phyloP scores from a whole-genome alignment of 345 rosid species.

The Erodium maritimum region DNA sequence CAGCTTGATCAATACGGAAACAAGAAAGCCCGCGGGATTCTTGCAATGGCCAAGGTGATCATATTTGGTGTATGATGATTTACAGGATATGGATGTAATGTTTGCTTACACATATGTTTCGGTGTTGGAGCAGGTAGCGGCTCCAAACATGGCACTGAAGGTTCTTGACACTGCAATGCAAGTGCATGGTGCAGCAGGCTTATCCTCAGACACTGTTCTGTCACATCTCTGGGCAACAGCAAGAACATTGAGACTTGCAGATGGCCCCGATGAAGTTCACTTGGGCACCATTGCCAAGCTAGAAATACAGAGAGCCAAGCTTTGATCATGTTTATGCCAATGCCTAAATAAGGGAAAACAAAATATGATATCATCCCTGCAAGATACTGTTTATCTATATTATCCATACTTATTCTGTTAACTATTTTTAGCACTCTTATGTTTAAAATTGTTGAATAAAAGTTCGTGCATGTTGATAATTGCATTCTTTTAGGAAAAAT shows the following conservation, averaged over 20 bases:
- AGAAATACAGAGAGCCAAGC: constrained; percentile 70
- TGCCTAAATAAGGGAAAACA: neutral
- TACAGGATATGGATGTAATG: neutral
- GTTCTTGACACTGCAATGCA: constrained; percentile 86
- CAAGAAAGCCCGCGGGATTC: constrained; percentile 63
- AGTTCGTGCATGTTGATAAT: too few relatives aligned
- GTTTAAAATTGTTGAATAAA: too few relatives aligned
- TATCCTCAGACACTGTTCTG: constrained; percentile 69
- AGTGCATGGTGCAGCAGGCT: constrained; percentile 81
- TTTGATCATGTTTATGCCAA: constrained; percentile 19
- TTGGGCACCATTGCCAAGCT: constrained; percentile 79
- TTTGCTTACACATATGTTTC: neutral
- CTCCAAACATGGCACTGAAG: constrained; percentile 85
- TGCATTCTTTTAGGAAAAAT: too few relatives aligned
- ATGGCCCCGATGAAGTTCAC: constrained; percentile 95
- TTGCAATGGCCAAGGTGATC: constrained; percentile 91
- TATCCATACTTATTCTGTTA: too few relatives aligned
- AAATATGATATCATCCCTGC: too few relatives aligned
- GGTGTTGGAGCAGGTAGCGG: constrained; percentile 59
- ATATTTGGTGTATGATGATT: neutral
- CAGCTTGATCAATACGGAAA: constrained; percentile 88
- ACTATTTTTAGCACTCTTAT: too few relatives aligned
- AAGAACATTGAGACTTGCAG: constrained; percentile 73
- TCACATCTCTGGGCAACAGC: constrained; percentile 87
- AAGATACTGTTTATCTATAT: too few relatives aligned